phyloP scores from a whole-genome alignment of 345 rosid species.

The Euclidium syriacum region DNA sequence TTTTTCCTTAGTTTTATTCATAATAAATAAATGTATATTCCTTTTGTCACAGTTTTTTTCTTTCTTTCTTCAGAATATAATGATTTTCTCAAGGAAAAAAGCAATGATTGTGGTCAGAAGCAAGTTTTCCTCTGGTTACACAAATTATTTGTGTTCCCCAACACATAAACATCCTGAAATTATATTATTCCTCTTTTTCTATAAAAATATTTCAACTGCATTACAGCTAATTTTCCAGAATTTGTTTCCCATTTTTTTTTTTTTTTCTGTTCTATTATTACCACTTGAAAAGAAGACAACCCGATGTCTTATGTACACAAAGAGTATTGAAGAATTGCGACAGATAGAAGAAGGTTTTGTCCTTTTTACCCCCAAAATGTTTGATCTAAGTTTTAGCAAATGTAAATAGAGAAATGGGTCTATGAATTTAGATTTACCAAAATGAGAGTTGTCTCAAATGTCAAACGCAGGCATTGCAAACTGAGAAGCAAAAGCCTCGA shows the following conservation, averaged over 20 bases:
- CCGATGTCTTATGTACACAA: conserved; percentile 20
- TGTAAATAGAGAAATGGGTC: conserved; percentile 16
- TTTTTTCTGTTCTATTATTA: conserved; percentile 6
- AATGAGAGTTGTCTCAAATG: conserved; percentile 33
- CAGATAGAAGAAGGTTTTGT: neutral
- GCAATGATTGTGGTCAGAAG: conserved; percentile 29
- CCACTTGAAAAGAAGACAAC: conserved; percentile 5
- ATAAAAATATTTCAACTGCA: neutral
- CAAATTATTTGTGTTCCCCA: conserved; percentile 32
- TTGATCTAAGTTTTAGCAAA: conserved; percentile 15
- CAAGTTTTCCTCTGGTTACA: conserved; percentile 26
- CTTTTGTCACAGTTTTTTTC: conserved; percentile 13
- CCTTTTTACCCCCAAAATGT: neutral
- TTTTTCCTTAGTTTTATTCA: too few species aligned
- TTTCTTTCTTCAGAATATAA: conserved; percentile 9
- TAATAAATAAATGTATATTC: conserved; percentile 19
- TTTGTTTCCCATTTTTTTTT: neutral
- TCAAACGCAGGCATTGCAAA: conserved; percentile 89
- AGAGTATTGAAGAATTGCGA: neutral
- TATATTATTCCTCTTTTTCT: conserved; percentile 11
- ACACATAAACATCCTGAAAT: conserved; percentile 21
- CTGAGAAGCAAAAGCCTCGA: conserved; percentile 74
- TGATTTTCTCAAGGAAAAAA: conserved; percentile 22
- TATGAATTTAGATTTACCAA: conserved; percentile 18
- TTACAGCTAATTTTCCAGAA: conserved; percentile 16